phyloP scores from a whole-genome alignment of 169 alveolate species.

The Plasmodium falciparum region DNA sequence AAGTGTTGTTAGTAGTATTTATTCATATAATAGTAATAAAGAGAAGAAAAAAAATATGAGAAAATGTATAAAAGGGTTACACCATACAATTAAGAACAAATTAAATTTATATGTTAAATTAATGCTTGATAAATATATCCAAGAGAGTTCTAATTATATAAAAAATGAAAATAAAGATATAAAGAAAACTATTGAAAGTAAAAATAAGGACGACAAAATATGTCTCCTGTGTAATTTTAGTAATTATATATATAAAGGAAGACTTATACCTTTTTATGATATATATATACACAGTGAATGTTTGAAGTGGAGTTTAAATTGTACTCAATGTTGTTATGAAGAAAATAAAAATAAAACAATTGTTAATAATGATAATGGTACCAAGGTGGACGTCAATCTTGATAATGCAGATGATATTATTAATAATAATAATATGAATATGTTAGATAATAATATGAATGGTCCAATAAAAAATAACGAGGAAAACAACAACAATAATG shows the following conservation, averaged over 20 bases:
- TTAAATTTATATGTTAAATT: conserved; percentile 44
- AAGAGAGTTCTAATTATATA: conserved; percentile 21
- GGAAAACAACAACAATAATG: neutral
- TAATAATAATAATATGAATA: neutral
- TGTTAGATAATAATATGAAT: neutral
- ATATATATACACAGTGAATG: conserved; percentile 83
- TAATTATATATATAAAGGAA: conserved; percentile 77
- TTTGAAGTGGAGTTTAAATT: conserved; percentile 82
- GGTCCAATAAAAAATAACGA: neutral
- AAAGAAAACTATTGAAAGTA: neutral
- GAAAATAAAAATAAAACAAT: conserved; percentile 4
- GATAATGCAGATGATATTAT: neutral
- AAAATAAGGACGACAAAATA: neutral
- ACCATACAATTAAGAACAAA: conserved; percentile 41
- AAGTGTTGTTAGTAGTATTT: too few species aligned
- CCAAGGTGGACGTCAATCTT: neutral
- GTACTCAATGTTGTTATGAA: conserved; percentile 74
- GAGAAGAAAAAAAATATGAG: conserved; percentile 1
- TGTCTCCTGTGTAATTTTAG: conserved; percentile 56
- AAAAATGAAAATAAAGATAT: neutral
- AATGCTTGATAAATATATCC: conserved; percentile 44
- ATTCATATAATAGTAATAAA: neutral
- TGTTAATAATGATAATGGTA: neutral
- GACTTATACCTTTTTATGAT: conserved; percentile 82
- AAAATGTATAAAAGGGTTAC: conserved; percentile 10